A percentile compares a stretch with the other conserved stretches of the same genome.
Evolutionary conservation across 2,329 filamentous ascomycete species (phyloP).

Genomic region (Trichoderma aggressivum): DNA sequence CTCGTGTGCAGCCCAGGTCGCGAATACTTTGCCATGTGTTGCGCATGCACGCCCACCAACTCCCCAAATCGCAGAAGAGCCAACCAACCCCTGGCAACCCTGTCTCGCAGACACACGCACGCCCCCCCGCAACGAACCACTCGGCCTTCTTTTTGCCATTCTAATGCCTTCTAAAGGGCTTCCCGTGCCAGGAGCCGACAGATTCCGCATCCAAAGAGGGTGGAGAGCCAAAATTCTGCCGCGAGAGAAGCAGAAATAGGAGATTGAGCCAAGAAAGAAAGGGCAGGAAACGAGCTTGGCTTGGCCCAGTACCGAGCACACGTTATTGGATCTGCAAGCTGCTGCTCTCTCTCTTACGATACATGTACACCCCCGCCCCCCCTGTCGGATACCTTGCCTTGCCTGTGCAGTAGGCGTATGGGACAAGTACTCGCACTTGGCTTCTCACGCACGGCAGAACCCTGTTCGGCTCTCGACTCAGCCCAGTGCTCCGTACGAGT

Average conservation of each 20-base stretch:
- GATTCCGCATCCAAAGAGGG: not conserved
- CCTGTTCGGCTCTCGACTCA: constrained; percentile 16
- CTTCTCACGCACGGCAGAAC: constrained; percentile 2
- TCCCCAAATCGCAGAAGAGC: not conserved
- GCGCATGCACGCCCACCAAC: constrained; percentile 19
- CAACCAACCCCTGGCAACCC: not conserved
- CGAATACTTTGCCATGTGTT: constrained; percentile 30
- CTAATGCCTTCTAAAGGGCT: constrained; percentile 8
- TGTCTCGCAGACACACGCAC: not conserved
- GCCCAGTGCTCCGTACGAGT: constrained; percentile 8
- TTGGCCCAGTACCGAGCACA: not conserved
- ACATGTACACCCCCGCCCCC: not conserved
- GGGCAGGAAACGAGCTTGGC: not conserved
- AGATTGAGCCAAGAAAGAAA: not conserved
- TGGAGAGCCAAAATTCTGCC: constrained; percentile 3
- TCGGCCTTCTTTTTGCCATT: not conserved
- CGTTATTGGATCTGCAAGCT: not conserved
- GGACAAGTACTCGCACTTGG: not conserved
- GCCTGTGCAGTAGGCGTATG: not conserved
- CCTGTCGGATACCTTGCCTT: not conserved
- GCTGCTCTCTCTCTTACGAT: not conserved
- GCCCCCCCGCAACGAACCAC: constrained; percentile 3
- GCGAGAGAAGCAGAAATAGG: not conserved
- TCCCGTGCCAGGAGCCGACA: constrained; percentile 3
- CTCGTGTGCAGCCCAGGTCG: constrained; percentile 19